phyloP scores from a whole-genome alignment of 1,284 basidiomycete genomes.

The Tilletia caries region DNA sequence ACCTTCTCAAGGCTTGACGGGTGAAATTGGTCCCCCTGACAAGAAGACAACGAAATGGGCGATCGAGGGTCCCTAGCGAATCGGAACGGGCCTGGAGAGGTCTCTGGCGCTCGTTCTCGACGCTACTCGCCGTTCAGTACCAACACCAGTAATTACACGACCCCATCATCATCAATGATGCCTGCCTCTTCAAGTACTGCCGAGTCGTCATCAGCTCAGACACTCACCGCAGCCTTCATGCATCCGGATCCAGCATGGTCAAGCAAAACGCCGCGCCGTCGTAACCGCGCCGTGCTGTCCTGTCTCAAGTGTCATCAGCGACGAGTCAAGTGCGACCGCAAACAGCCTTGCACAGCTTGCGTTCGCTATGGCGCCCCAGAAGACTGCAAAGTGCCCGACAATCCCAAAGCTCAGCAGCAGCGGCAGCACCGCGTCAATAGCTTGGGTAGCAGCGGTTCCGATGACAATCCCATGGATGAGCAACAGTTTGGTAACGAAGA shows the following conservation, averaged over 20 bases:
- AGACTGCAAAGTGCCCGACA: slow-evolving; percentile 2
- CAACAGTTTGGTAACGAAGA: no score
- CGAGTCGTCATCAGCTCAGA: neutral
- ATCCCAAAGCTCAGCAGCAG: neutral
- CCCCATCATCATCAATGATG: neutral
- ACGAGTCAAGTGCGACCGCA: slow-evolving; percentile 11
- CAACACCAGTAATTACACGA: neutral
- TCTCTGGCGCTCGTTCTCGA: neutral
- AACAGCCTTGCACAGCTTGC: neutral
- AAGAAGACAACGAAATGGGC: no score
- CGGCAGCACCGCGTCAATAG: neutral
- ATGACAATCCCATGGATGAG: no score
- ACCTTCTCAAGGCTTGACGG: no score
- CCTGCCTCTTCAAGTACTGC: neutral
- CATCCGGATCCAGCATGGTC: neutral
- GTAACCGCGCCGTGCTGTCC: neutral
- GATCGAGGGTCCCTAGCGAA: no score
- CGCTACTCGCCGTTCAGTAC: neutral
- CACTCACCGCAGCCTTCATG: neutral
- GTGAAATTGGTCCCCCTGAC: no score
- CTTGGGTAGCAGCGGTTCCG: no score
- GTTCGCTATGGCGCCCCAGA: neutral
- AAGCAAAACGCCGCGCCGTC: neutral
- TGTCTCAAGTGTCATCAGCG: slow-evolving; percentile 8
- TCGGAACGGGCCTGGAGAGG: neutral